Percentiles rank a stretch among this genome's conserved stretches.
phyloP scores from a whole-genome alignment of 2,329 filamentous ascomycete genomes.

The Dactylellina parvicollis region DNA sequence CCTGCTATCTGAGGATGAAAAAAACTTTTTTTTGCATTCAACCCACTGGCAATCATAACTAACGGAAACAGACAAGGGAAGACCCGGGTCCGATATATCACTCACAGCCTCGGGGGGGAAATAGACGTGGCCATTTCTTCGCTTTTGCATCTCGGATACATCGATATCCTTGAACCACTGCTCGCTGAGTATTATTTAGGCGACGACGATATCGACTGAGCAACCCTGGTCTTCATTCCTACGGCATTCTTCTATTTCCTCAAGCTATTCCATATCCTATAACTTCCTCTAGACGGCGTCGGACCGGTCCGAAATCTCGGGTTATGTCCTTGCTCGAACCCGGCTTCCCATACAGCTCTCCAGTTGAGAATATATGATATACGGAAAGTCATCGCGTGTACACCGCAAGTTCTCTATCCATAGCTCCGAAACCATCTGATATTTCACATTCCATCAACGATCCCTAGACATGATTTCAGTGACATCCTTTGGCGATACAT shows the following conservation, averaged over 20 bases:
- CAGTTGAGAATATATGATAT: constrained; percentile 5
- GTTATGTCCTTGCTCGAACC: constrained; percentile 6
- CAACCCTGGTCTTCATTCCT: constrained; percentile 22
- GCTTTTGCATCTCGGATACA: constrained; percentile 20
- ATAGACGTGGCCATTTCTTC: constrained; percentile 43
- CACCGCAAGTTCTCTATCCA: background rate
- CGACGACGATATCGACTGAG: constrained; percentile 30
- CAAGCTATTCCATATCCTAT: constrained; percentile 6
- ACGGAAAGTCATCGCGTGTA: constrained; percentile 6
- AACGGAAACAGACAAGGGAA: constrained; percentile 12
- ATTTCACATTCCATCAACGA: constrained; percentile 9
- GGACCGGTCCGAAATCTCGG: constrained; percentile 29
- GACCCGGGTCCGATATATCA: constrained; percentile 37
- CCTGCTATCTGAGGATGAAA: background rate
- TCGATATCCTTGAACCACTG: constrained; percentile 26
- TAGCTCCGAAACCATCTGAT: background rate
- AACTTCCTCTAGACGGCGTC: background rate
- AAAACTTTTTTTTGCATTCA: constrained; percentile 44
- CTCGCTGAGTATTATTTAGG: constrained; percentile 32
- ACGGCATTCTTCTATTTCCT: constrained; percentile 33
- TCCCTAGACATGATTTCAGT: background rate
- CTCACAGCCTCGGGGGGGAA: constrained; percentile 26
- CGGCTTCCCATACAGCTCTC: background rate
- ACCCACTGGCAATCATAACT: constrained; percentile 7
- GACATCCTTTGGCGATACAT: background rate